Evolutionary conservation across 164 flowering plant genomes (phyloP).

Genomic region (Tinospora cordifolia): DNA sequence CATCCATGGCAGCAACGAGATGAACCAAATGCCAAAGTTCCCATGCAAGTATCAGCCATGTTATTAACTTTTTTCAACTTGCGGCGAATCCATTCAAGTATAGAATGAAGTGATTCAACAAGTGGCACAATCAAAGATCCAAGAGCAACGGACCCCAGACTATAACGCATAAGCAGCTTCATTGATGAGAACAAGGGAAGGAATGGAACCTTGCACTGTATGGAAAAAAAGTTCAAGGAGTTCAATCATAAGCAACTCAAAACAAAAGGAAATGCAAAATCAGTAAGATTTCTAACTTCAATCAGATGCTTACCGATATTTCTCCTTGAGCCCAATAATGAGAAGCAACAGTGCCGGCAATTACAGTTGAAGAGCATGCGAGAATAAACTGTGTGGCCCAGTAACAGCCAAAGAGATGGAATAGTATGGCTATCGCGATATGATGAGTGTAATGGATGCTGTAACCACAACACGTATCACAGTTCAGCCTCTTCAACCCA

Average conservation of each 20-base stretch:
- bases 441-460: constrained; percentile 80
- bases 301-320: constrained; percentile 47
- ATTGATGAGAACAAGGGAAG: constrained; percentile 86
- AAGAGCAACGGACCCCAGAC: constrained; percentile 84
- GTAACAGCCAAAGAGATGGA: constrained; percentile 85
- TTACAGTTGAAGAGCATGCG: constrained; percentile 91
- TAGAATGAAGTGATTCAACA: constrained; percentile 65
- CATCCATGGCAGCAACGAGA: constrained; percentile 45
- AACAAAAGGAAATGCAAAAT: not conserved
- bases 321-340: constrained; percentile 95
- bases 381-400: constrained; percentile 89
- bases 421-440: constrained; percentile 64
- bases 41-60: constrained; percentile 45
- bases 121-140: constrained; percentile 73
- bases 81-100: constrained; percentile 71
- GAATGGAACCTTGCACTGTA: constrained; percentile 30
- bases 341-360: constrained; percentile 96
- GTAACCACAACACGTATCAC: constrained; percentile 88
- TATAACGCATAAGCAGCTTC: constrained; percentile 75
- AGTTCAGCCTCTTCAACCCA: constrained; percentile 43
- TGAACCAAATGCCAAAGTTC: constrained; percentile 39
- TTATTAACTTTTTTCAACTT: constrained; percentile 46
- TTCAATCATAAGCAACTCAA: not conserved
- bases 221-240: not conserved
- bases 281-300: too few relatives aligned